phyloP scores from a whole-genome alignment of 106 monocot genomes.

The Allium fistulosum region DNA sequence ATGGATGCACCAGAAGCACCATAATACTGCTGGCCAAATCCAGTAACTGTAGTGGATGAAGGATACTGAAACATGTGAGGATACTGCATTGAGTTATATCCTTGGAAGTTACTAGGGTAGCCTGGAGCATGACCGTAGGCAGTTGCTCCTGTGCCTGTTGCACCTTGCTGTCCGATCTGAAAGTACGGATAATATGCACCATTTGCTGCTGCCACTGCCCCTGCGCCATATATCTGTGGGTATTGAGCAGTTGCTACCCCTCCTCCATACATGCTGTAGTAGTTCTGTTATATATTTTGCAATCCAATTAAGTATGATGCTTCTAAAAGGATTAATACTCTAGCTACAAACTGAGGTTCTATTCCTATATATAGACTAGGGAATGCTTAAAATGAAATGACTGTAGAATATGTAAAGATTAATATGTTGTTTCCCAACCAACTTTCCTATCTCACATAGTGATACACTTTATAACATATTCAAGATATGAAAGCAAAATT shows the following conservation, averaged over 20 bases:
- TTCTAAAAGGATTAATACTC: too few relatives aligned
- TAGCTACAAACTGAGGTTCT: too few relatives aligned
- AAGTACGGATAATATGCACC: slow-evolving; percentile 48
- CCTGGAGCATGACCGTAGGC: slow-evolving; percentile 32
- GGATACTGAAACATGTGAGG: slow-evolving; percentile 60
- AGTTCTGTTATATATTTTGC: slow-evolving; percentile 5
- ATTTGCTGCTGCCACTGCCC: slow-evolving; percentile 5
- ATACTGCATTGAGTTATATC: slow-evolving; percentile 22
- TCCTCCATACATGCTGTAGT: slow-evolving; percentile 23
- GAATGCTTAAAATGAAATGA: too few relatives aligned
- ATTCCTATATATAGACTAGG: too few relatives aligned
- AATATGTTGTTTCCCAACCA: too few relatives aligned
- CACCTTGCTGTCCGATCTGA: slow-evolving; percentile 26
- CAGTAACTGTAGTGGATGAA: slow-evolving; percentile 35
- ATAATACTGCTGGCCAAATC: slow-evolving; percentile 41
- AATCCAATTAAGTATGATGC: not conserved
- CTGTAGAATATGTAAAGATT: too few relatives aligned
- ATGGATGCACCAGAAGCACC: slow-evolving; percentile 25
- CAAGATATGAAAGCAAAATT: too few relatives aligned
- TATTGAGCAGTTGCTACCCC: slow-evolving; percentile 13
- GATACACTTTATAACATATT: too few relatives aligned
- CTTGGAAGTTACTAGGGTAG: slow-evolving; percentile 10
- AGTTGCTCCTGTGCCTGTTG: not conserved
- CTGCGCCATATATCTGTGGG: slow-evolving; percentile 25
- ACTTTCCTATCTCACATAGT: too few relatives aligned